Conservation (phyloP, 805 yeast genomes). For the Metahyphopichia silvanorum region DNA sequence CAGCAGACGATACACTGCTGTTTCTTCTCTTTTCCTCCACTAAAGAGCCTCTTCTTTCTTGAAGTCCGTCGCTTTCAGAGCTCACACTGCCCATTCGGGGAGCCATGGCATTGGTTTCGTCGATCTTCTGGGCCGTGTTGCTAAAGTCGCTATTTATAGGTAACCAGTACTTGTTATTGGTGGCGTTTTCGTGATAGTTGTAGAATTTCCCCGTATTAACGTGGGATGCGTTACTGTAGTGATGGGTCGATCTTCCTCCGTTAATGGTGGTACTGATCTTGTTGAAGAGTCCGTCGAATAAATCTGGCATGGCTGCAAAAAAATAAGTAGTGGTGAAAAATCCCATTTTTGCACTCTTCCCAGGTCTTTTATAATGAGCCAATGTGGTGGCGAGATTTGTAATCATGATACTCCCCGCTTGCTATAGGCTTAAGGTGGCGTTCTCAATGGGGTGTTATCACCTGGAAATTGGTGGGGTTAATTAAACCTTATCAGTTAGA, state of each 20-base stretch:
- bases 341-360: background rate
- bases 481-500: too few species aligned
- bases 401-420: too few species aligned
- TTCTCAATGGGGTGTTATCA: too few species aligned
- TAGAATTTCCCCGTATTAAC: conserved; percentile 37
- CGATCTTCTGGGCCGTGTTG: conserved; percentile 4
- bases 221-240: conserved; percentile 28
- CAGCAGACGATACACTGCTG: conserved; percentile 14
- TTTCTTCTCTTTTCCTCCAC: too few species aligned
- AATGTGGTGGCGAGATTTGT: too few species aligned
- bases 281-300: conserved; percentile 37
- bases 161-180: conserved; percentile 40
- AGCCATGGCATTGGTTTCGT: conserved; percentile 1
- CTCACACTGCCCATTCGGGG: conserved; percentile 12
- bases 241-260: conserved; percentile 32
- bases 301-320: conserved; percentile 22
- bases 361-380: background rate
- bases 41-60: conserved; percentile 9
- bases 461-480: too few species aligned
- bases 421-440: too few species aligned
- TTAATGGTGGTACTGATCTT: conserved; percentile 26
- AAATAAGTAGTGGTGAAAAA: background rate
- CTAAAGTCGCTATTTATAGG: conserved; percentile 13
- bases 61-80: conserved; percentile 9
- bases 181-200: conserved; percentile 31